phyloP scores from a whole-genome alignment of 495 filamentous ascomycete species.

The Achaetomiella virescens region DNA sequence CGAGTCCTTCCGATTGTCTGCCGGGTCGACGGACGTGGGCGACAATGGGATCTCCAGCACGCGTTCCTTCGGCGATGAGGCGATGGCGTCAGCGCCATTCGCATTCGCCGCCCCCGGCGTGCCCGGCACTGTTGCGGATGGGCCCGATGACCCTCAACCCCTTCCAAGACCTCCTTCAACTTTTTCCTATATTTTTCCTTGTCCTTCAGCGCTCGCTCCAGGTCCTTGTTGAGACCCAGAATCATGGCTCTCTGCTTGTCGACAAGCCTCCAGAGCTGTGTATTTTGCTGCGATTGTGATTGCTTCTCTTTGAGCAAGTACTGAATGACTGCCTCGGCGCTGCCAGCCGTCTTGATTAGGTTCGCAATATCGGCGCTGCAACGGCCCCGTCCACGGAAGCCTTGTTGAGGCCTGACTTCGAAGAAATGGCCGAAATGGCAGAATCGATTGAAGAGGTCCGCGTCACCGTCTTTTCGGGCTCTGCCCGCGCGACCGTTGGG shows the following conservation, averaged over 20 bases:
- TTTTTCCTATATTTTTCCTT: slow-evolving; percentile 92
- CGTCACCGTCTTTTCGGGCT: slow-evolving; percentile 37
- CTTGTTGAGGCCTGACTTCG: slow-evolving; percentile 58
- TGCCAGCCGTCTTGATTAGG: slow-evolving; percentile 76
- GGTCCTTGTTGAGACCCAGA: slow-evolving; percentile 86
- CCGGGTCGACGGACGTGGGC: slow-evolving; percentile 36
- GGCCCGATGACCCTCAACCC: slow-evolving; percentile 23
- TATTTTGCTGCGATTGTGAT: slow-evolving; percentile 77
- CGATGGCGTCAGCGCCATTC: slow-evolving; percentile 4
- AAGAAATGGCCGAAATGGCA: slow-evolving; percentile 78
- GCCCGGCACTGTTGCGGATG: slow-evolving; percentile 9
- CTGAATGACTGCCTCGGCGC: slow-evolving; percentile 80
- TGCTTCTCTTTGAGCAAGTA: slow-evolving; percentile 89
- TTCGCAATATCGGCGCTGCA: slow-evolving; percentile 59
- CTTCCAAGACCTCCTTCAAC: slow-evolving; percentile 62
- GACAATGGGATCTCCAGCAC: slow-evolving; percentile 35
- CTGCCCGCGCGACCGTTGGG: slow-evolving; percentile 22
- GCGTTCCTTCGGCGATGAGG: slow-evolving; percentile 26
- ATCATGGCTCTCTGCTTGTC: slow-evolving; percentile 96
- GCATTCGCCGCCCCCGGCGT: slow-evolving; percentile 3
- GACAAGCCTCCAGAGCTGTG: slow-evolving; percentile 89
- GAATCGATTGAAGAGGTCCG: slow-evolving; percentile 95
- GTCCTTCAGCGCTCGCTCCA: slow-evolving; percentile 86
- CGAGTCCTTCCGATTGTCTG: slow-evolving; percentile 40
- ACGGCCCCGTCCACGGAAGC: slow-evolving; percentile 50